A percentile compares a stretch with the other conserved stretches of the same genome.
Conservation (phyloP, 2,329 filamentous ascomycete species). For the Ophiostoma novo-ulmi region DNA sequence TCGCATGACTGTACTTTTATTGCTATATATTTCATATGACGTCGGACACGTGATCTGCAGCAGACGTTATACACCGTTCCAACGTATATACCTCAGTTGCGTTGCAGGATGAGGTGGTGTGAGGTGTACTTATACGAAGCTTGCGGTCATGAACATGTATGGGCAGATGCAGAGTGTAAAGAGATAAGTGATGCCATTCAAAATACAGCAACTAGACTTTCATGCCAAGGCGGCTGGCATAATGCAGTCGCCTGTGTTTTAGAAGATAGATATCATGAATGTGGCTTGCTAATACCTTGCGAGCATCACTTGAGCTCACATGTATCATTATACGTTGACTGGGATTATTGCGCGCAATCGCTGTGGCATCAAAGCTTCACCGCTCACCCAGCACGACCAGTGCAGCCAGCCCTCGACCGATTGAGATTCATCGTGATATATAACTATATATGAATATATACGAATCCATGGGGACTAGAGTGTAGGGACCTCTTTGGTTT, state of each 20-base stretch:
- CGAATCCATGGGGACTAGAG: background rate
- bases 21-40: background rate
- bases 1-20: too few species aligned
- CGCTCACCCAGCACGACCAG: too few species aligned
- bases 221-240: too few species aligned
- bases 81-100: background rate
- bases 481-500: too few species aligned
- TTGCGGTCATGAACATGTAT: background rate
- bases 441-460: background rate
- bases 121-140: background rate
- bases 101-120: background rate
- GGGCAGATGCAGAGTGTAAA: background rate
- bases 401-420: too few species aligned
- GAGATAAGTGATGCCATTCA: background rate
- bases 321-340: too few species aligned
- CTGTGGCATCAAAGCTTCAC: background rate
- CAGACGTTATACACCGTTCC: background rate
- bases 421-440: too few species aligned
- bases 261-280: too few species aligned
- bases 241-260: too few species aligned
- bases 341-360: too few species aligned
- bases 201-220: too few species aligned
- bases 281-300: background rate
- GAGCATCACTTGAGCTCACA: background rate
- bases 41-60: background rate